phyloP scores from a whole-genome alignment of 2,329 filamentous ascomycete genomes.

The Aspergillus vadensis region DNA sequence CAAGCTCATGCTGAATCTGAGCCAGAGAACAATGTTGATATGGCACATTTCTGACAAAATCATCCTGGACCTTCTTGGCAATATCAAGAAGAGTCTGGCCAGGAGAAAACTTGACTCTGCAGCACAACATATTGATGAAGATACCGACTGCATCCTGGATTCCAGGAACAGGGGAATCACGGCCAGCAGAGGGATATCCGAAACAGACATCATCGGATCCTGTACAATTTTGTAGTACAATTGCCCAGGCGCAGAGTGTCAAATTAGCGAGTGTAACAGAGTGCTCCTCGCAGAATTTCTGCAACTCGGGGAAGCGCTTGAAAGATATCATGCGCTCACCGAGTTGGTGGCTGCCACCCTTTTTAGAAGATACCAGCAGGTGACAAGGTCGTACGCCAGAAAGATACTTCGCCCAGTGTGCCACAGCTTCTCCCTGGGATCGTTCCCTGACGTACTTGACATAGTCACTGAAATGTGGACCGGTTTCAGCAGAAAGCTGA shows the following conservation, averaged over 20 bases:
- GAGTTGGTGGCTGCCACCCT: slow-evolving; percentile 23
- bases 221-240: slow-evolving; percentile 38
- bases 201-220: slow-evolving; percentile 44
- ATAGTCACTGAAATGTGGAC: slow-evolving; percentile 41
- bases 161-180: slow-evolving; percentile 49
- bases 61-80: slow-evolving; percentile 48
- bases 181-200: slow-evolving; percentile 44
- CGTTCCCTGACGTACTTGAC: slow-evolving; percentile 37
- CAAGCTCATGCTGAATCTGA: slow-evolving; percentile 48
- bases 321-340: slow-evolving; percentile 33
- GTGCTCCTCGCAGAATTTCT: slow-evolving; percentile 34
- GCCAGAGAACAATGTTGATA: slow-evolving; percentile 55
- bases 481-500: slow-evolving; percentile 28
- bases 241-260: slow-evolving; percentile 42
- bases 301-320: slow-evolving; percentile 32
- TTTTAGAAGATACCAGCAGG: slow-evolving; percentile 7
- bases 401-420: slow-evolving; percentile 41
- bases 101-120: slow-evolving; percentile 45
- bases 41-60: slow-evolving; percentile 50
- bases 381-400: slow-evolving; percentile 22
- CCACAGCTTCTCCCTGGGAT: slow-evolving; percentile 29
- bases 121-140: slow-evolving; percentile 60
- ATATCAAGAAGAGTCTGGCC: slow-evolving; percentile 42
- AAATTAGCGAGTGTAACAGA: slow-evolving; percentile 41
- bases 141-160: slow-evolving; percentile 52